A percentile compares a stretch with the other conserved stretches of the same genome.
These are phyloP conservation scores for Earliella scabrosa DNA, from an alignment of 1,284 basidiomycete species.

Conservation along the genomic window DNA sequence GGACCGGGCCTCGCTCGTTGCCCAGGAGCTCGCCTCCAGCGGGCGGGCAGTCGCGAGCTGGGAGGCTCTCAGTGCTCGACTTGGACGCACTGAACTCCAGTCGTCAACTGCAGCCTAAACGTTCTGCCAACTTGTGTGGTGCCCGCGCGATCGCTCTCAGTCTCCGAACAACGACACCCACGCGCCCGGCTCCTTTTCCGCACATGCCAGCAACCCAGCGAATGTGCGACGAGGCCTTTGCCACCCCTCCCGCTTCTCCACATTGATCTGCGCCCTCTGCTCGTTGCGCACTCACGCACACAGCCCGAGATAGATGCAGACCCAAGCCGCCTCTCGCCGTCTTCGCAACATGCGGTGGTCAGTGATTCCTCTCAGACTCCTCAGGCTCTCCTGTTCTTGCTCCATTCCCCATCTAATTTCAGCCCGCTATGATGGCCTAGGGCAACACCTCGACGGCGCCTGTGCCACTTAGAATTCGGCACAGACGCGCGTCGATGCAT, in stretches of 20 bases:
- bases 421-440: neutral
- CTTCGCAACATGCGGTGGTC: neutral
- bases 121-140: constrained; percentile 23
- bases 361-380: neutral
- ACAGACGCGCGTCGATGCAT: neutral
- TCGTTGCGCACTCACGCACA: neutral
- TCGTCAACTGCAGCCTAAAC: constrained; percentile 14
- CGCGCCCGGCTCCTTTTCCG: too few species aligned
- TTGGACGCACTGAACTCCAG: too few species aligned
- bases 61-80: too few species aligned
- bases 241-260: neutral
- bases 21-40: too few species aligned
- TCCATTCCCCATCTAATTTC: neutral
- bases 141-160: constrained; percentile 10
- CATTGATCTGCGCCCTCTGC: neutral
- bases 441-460: neutral
- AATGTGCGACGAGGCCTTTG: neutral
- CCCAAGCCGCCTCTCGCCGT: neutral
- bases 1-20: too few species aligned
- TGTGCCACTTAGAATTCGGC: constrained; percentile 1
- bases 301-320: neutral
- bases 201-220: too few species aligned
- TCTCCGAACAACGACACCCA: too few species aligned
- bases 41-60: too few species aligned
- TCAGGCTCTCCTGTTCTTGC: too few species aligned